Evolutionary conservation across 2,329 filamentous ascomycete species (phyloP), one percentile per base, ranked within the genome.

Genomic region (Scedosporium boydii): DNA sequence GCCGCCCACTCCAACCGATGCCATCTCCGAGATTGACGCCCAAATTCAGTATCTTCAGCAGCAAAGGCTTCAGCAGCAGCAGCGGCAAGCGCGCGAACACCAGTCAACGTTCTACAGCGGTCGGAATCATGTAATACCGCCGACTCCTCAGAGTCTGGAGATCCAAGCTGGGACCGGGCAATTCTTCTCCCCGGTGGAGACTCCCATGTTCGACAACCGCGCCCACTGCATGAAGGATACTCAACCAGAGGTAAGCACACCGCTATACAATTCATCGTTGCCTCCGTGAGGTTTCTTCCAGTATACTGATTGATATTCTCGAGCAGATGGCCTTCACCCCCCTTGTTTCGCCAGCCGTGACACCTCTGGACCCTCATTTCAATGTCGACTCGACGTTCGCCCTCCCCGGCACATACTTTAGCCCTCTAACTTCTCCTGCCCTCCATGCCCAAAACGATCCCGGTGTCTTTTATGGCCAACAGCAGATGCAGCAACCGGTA

Each of bases 291-390:
- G 6, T 55, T 14, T 26, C 10, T 12, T 62, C 58, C n/a, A 57
- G 27, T 16, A 51, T 59, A 57, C 67, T 70, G 63, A 72, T 70
- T 18, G n/a, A 66, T 23, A 71, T 65, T n/a, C 41, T 26, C 29
- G 21, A 21, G 44, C 29, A 88, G 85, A 86, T 90, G 82, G 80
- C 86, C 9, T 93, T 93, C 70, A 93, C 90, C 2, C 90, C 90
- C 0, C 80, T 93, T 34, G 89, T 90, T 10, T 93, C 90, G 18
- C 90, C 90, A n/a, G 90, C 89, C 4, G 89, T 93, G 53, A 93
- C 90, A 1, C 90, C 90, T 23, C 80, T 92, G 59, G 90, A 93
- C 69, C 80, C 84, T 51, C 85, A 87, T 66, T 91, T 90, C 70
- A 79, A 82, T 56, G 76, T 84, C 41, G 82, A 86, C 26, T 75